These are phyloP conservation scores for Penicillium odoratum DNA, from an alignment of 495 filamentous ascomycete species.

Conservation along the genomic window DNA sequence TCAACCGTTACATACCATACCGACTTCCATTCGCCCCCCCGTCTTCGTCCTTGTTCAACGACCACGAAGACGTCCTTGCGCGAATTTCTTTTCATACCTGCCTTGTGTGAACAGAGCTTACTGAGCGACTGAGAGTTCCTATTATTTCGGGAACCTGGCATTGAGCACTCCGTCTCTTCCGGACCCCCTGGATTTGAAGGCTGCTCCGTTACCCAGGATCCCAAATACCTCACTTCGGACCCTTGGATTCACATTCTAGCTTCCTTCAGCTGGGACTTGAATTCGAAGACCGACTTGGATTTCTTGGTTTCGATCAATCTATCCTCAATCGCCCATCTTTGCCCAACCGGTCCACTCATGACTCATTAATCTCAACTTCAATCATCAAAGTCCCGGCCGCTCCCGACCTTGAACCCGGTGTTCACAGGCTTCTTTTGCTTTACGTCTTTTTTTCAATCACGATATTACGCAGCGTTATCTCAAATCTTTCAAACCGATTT, in stretches of 20 bases:
- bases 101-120: conserved; percentile 22
- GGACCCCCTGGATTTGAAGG: conserved; percentile 39
- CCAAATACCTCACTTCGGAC: conserved; percentile 12
- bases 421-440: conserved; percentile 37
- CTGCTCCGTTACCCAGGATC: conserved; percentile 30
- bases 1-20: neutral
- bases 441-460: conserved; percentile 34
- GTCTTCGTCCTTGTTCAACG: conserved; percentile 10
- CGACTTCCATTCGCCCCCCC: conserved; percentile 9
- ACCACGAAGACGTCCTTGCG: conserved; percentile 12
- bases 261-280: conserved; percentile 22
- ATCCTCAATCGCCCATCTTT: conserved; percentile 15
- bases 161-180: conserved; percentile 41
- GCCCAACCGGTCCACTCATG: conserved; percentile 32
- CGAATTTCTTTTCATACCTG: conserved; percentile 17
- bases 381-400: conserved; percentile 36
- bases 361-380: conserved; percentile 40
- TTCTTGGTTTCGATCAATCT: conserved; percentile 14
- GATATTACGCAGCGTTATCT: conserved; percentile 54
- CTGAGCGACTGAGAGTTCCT: conserved; percentile 37
- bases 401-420: conserved; percentile 42
- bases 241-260: conserved; percentile 4
- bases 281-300: conserved; percentile 9
- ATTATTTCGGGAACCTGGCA: conserved; percentile 35
- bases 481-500: conserved; percentile 26